phyloP scores from a whole-genome alignment of 176 grass and related monocot genomes.

The Thinopyrum elongatum region DNA sequence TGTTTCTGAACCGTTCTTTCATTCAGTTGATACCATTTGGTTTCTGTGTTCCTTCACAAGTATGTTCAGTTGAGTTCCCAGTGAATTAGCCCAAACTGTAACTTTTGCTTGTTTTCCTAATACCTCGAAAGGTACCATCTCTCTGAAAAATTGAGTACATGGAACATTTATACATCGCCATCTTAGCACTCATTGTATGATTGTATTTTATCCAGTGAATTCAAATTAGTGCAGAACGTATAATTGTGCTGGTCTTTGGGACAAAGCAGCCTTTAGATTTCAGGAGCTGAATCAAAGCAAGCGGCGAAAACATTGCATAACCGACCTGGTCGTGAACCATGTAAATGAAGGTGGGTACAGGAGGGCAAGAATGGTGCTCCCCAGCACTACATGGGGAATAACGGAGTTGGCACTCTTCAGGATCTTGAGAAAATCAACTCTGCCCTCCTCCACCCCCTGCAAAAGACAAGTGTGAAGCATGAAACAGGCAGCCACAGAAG shows the following conservation, averaged over 20 bases:
- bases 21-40: neutral
- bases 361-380: constrained; percentile 85
- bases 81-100: neutral
- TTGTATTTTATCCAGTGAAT: neutral
- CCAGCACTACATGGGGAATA: constrained; percentile 88
- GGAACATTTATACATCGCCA: neutral
- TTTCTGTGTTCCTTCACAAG: neutral
- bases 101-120: neutral
- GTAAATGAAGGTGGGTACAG: constrained; percentile 88
- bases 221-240: neutral
- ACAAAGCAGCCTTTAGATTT: neutral
- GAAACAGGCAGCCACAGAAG: constrained; percentile 20
- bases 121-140: neutral
- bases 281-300: neutral
- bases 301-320: neutral
- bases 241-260: neutral
- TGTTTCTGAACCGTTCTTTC: neutral
- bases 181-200: neutral
- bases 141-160: neutral
- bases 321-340: constrained; percentile 94
- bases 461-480: constrained; percentile 13
- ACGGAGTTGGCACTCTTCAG: constrained; percentile 68
- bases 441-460: constrained; percentile 41
- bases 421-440: constrained; percentile 53
- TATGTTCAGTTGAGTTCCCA: neutral